Conservation (phyloP, 768 basidiomycete species). For the Panaeolus cyanescens region DNA sequence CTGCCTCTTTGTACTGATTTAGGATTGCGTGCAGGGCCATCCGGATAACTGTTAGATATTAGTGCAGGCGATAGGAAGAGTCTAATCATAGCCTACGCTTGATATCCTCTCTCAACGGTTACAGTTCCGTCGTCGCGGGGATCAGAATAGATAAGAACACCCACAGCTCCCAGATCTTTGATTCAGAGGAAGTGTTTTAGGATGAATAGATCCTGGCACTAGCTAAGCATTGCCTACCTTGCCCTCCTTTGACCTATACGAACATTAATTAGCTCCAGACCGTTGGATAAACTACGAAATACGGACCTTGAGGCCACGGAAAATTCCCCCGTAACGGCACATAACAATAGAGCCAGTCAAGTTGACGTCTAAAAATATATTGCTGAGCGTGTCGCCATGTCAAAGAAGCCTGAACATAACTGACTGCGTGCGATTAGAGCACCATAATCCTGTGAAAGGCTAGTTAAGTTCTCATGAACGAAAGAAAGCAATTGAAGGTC, state of each 20-base stretch:
- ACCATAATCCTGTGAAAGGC: conserved; percentile 38
- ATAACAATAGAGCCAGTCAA: conserved; percentile 78
- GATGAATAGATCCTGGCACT: neutral
- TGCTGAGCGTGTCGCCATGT: neutral
- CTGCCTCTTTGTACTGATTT: conserved; percentile 84
- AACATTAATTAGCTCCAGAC: conserved; percentile 10
- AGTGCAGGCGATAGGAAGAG: neutral
- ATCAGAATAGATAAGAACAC: conserved; percentile 80
- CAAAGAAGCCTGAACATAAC: neutral
- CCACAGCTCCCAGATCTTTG: conserved; percentile 65
- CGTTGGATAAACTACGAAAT: neutral
- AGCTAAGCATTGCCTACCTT: conserved; percentile 35
- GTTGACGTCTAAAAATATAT: conserved; percentile 51
- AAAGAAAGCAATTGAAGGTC: neutral
- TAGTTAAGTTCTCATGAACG: neutral
- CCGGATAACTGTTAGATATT: conserved; percentile 50
- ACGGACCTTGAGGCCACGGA: conserved; percentile 82
- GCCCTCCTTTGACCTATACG: conserved; percentile 70
- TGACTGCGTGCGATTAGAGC: conserved; percentile 47
- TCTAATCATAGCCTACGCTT: conserved; percentile 26
- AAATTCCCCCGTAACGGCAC: conserved; percentile 71
- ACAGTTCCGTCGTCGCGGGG: conserved; percentile 81
- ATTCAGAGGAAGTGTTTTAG: neutral
- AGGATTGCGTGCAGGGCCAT: conserved; percentile 85
- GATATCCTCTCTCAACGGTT: conserved; percentile 73